A percentile compares a stretch with the other conserved stretches of the same genome.
Conservation (phyloP, 2,329 filamentous ascomycete genomes). For the Laburnicola sp. region DNA sequence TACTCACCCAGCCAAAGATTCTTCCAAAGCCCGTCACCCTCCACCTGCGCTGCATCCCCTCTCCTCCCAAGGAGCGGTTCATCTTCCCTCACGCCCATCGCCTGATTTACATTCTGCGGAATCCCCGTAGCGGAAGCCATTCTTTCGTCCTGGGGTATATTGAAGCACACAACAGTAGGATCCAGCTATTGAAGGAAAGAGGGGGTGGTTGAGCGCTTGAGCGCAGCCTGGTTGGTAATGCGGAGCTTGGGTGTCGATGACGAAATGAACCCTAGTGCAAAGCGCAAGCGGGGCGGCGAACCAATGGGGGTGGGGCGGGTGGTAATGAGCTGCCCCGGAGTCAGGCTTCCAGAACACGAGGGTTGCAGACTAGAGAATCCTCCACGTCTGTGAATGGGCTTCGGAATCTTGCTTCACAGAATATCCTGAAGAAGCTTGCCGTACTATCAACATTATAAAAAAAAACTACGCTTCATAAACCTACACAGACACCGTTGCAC, state of each 20-base stretch:
- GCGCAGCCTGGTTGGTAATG: conserved; percentile 2
- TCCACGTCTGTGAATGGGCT: too few relatives aligned
- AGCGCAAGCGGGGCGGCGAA: background rate
- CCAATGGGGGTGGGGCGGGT: background rate
- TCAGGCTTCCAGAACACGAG: too few relatives aligned
- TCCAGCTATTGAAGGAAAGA: too few relatives aligned
- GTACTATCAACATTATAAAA: too few relatives aligned
- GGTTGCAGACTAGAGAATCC: too few relatives aligned
- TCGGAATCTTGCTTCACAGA: too few relatives aligned
- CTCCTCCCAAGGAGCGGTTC: conserved; percentile 71
- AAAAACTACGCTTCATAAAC: too few relatives aligned
- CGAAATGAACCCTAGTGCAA: conserved; percentile 1
- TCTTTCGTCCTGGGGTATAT: too few relatives aligned
- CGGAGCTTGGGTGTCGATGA: conserved; percentile 3
- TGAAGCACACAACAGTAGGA: too few relatives aligned
- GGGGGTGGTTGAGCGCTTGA: background rate
- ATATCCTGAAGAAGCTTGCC: too few relatives aligned
- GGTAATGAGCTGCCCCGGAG: too few relatives aligned
- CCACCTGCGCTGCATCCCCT: conserved; percentile 73
- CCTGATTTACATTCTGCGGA: conserved; percentile 54
- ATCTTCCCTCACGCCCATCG: conserved; percentile 55
- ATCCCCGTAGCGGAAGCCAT: conserved; percentile 74
- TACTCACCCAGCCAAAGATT: conserved; percentile 74
- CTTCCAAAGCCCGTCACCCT: conserved; percentile 63
- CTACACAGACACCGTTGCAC: too few relatives aligned